A percentile compares a stretch with the other conserved stretches of the same genome.
phyloP scores from a whole-genome alignment of 345 rosid species.

The Turnera subulata region DNA sequence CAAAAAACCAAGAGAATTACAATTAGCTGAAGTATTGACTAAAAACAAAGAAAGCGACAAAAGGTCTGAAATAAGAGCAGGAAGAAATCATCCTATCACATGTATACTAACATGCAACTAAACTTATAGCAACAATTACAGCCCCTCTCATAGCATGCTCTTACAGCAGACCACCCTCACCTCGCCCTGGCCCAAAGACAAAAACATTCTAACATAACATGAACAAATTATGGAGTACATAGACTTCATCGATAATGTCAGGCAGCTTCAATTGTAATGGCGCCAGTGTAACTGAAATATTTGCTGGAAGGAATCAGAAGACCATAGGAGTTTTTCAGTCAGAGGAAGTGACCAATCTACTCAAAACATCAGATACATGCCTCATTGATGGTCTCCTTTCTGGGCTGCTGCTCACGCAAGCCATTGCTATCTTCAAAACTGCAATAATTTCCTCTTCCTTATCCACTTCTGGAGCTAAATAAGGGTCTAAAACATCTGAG shows the following conservation, averaged over 20 bases:
- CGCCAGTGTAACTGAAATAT: not conserved
- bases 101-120: constrained; percentile 8
- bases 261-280: not conserved
- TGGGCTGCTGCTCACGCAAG: constrained; percentile 67
- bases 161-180: constrained; percentile 15
- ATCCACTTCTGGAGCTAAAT: constrained; percentile 57
- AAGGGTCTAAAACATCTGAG: constrained; percentile 75
- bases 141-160: constrained; percentile 9
- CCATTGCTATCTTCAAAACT: constrained; percentile 80
- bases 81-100: constrained; percentile 16
- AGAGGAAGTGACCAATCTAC: constrained; percentile 39
- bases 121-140: constrained; percentile 1
- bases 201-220: constrained; percentile 12
- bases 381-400: constrained; percentile 89
- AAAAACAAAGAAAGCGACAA: constrained; percentile 12
- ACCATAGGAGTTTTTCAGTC: constrained; percentile 34
- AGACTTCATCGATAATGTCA: constrained; percentile 6
- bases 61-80: constrained; percentile 21
- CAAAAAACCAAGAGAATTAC: not conserved
- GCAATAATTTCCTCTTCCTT: constrained; percentile 83
- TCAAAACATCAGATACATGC: constrained; percentile 58
- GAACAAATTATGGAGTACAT: constrained; percentile 9
- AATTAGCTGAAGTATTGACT: constrained; percentile 7
- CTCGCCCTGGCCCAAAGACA: constrained; percentile 15
- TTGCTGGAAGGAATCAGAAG: not conserved